Evolutionary conservation across 192 early-diverging fungal species (phyloP), one percentile per base, ranked within the genome.

Genomic region (Cetraspora pellucida): DNA sequence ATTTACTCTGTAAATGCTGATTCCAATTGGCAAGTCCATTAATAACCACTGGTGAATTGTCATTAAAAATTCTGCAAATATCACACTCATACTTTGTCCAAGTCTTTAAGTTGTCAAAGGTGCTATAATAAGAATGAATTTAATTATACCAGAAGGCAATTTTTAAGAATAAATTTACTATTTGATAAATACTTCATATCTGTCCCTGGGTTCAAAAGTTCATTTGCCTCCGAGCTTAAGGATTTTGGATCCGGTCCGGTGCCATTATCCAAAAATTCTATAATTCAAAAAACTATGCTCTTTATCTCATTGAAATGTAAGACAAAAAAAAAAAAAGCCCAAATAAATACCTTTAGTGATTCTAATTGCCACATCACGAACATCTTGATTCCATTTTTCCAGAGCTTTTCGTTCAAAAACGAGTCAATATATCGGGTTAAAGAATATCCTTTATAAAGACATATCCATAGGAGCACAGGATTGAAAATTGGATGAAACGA

Each of bases 11-110:
- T 10, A 91, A 59, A 70, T 97, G 95, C 69, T 93, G 90, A 50
- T 89, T 82, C 88, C 91, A 94, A 70, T 93, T 91, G 16, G 81
- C 81, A 28, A 86, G 81, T n/a, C 95, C 95, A 73, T 94, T 91
- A 25, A 96, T 85, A 68, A 80, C 81, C n/a, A 79, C 77, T 13
- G 47, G 81, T 46, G 31, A 68, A n/a, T 55, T 72, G 30, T 55
- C 69, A 31, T 76, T 59, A 52, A 74, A 59, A 78, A 85, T 27
- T 47, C 82, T 89, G 74, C 95, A 97, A 0, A 94, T 81, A 21
- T 78, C 80, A 71, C 95, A 97, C 31, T 81, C 79, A 74, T 90
- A 86, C 59, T 92, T 91, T 66, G 84, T 86, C 93, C 93, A 95
- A 2, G 81, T 77, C n/a, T 79, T 74, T 7, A 84, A 47, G n/a